phyloP scores from a whole-genome alignment of 805 yeast species.

The Maudiozyma serrabonitensis region DNA sequence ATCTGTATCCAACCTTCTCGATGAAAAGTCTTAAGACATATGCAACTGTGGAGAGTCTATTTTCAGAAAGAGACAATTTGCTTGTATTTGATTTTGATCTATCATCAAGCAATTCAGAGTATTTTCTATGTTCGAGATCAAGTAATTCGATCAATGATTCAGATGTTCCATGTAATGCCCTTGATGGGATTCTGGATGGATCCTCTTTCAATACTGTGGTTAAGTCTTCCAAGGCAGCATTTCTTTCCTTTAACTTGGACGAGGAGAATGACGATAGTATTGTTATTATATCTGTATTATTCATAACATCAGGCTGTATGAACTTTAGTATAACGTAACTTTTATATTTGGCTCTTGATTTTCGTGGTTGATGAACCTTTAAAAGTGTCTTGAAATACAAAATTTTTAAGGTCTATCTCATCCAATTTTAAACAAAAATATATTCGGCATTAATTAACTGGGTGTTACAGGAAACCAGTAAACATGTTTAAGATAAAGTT shows the following conservation, averaged over 20 bases:
- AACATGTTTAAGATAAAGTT: too few relatives aligned
- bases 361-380: too few relatives aligned
- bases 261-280: slow-evolving; percentile 43
- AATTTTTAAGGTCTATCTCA: too few relatives aligned
- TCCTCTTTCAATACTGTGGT: slow-evolving; percentile 23
- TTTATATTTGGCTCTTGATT: background rate
- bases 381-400: too few relatives aligned
- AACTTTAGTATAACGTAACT: background rate
- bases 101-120: slow-evolving; percentile 7
- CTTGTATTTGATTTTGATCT: slow-evolving; percentile 27
- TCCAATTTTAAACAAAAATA: too few relatives aligned
- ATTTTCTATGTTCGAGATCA: slow-evolving; percentile 31
- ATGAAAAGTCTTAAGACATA: slow-evolving; percentile 23
- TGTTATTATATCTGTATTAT: slow-evolving; percentile 7
- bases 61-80: slow-evolving; percentile 25
- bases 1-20: slow-evolving; percentile 20
- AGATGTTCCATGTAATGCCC: slow-evolving; percentile 13
- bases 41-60: slow-evolving; percentile 16
- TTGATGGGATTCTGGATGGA: slow-evolving; percentile 17
- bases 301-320: slow-evolving; percentile 5
- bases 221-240: slow-evolving; percentile 37
- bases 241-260: slow-evolving; percentile 44
- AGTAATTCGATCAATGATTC: slow-evolving; percentile 25
- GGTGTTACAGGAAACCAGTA: too few relatives aligned
- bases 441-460: too few relatives aligned